Evolutionary conservation across 1,284 basidiomycete species (phyloP), one percentile per base, ranked within the genome.

Genomic region (Phenoliferia sp.): DNA sequence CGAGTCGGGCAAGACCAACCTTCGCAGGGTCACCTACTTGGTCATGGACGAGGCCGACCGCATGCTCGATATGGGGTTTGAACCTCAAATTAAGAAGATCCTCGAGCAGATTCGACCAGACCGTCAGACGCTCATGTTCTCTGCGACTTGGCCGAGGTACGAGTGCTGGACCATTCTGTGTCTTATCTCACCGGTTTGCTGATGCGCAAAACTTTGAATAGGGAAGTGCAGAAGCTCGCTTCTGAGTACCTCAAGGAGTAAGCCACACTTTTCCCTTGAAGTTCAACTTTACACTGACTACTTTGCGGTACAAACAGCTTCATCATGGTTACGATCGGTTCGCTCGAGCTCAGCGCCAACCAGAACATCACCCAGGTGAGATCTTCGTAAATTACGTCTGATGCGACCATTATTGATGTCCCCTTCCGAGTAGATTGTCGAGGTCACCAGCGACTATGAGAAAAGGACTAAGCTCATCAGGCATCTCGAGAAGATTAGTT

Each of bases 31-130:
- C 66, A 99, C 95, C 54, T 99, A 99, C 82, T 85, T 99, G 62
- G 95, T 99, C 78, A 93, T 99, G 89, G 95, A 99, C 80, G 96
- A 99, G 81, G 95, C 95, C 65, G 95, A 98, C 83, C 90, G 93
- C 76, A 95, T 95, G 92, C 85, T 95, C 73, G 92, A 95, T 83
- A 95, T 95, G 93, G 94, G 95, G 86, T 99, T 99, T 83, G 95
- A 99, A 83, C 95, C 95, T 67, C 95, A 99, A 80, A 99, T 99
- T 78, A 87, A 94, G 79, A 99, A 99, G 84, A 97, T 98, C 76
- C 89, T 99, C 74, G 85, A 88, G 75, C 95, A 99, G 82, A 96
- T 97, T 77, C 88, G 94, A 56, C 94, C 94, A 52, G 94, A 97
- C 82, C 88, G 93, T 78, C 94, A 97, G 62, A 82, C 81, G 58